These are phyloP conservation scores for Pleurotus pulmonarius DNA, from an alignment of 768 basidiomycete genomes.

Conservation along the genomic window DNA sequence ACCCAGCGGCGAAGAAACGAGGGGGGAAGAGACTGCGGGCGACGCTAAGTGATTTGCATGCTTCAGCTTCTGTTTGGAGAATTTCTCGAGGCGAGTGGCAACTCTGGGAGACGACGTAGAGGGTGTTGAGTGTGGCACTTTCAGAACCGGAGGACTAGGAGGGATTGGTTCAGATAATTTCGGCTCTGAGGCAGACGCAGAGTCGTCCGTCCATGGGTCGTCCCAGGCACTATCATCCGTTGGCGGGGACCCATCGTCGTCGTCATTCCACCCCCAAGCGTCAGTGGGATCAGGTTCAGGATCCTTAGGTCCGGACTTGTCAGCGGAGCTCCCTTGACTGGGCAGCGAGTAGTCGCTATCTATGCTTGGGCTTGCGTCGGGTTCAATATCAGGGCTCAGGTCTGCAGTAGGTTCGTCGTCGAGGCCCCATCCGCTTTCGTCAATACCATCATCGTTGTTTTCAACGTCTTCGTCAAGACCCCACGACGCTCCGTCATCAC, in stretches of 20 bases:
- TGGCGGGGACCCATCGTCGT: conserved; percentile 29
- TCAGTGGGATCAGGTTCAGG: conserved; percentile 45
- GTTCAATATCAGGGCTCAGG: conserved; percentile 3
- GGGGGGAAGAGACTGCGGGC: conserved; percentile 1
- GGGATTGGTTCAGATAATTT: conserved; percentile 17
- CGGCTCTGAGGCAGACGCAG: conserved; percentile 7
- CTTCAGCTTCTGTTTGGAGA: conserved; percentile 49
- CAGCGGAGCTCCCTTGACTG: conserved; percentile 7
- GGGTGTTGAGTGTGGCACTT: conserved; percentile 15
- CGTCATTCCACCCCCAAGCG: conserved; percentile 79
- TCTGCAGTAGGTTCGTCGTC: conserved; percentile 32
- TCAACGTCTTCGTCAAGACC: conserved; percentile 43
- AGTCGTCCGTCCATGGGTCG: conserved; percentile 63
- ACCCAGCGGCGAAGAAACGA: conserved; percentile 1
- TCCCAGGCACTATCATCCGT: conserved; percentile 44
- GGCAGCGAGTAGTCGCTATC: conserved; percentile 11
- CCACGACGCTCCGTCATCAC: conserved; percentile 38
- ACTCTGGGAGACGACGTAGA: conserved; percentile 36
- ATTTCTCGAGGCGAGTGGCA: conserved; percentile 56
- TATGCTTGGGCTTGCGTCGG: conserved; percentile 7
- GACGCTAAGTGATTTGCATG: conserved; percentile 18
- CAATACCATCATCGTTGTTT: conserved; percentile 26
- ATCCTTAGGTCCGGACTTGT: conserved; percentile 15
- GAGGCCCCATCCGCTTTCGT: conserved; percentile 48
- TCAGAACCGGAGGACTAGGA: conserved; percentile 20